A percentile compares a stretch with the other conserved stretches of the same genome.
Evolutionary conservation across 192 early-diverging fungal species (phyloP).

Genomic region (Coemansia sp.): DNA sequence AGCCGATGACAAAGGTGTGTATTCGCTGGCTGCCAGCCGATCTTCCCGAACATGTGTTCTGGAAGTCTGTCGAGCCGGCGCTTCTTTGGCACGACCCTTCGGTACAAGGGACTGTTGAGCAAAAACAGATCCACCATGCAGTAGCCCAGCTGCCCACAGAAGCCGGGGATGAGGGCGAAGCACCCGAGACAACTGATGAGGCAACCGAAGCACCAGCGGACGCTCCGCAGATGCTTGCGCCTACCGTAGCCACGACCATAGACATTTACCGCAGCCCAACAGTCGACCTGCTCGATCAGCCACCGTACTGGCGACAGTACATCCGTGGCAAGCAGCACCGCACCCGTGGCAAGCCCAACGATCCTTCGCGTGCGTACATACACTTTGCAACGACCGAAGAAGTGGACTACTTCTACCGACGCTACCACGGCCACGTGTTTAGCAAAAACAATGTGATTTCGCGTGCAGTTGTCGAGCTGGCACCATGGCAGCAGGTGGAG

Average conservation of each 20-base stretch:
- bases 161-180: background rate
- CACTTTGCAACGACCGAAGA: constrained; percentile 31
- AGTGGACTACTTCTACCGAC: constrained; percentile 32
- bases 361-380: constrained; percentile 39
- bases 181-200: background rate
- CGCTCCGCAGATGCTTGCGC: constrained; percentile 5
- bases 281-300: constrained; percentile 20
- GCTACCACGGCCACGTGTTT: constrained; percentile 43
- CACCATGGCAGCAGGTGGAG: constrained; percentile 26
- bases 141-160: background rate
- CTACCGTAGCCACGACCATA: constrained; percentile 2
- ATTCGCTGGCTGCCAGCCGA: constrained; percentile 45
- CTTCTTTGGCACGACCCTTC: constrained; percentile 38
- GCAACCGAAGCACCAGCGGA: background rate
- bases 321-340: constrained; percentile 36
- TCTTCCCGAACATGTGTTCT: constrained; percentile 48
- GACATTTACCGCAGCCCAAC: constrained; percentile 34
- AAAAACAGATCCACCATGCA: background rate
- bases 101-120: constrained; percentile 7
- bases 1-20: constrained; percentile 31
- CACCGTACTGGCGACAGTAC: constrained; percentile 44
- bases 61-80: constrained; percentile 36
- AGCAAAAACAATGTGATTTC: constrained; percentile 22
- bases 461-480: constrained; percentile 35
- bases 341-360: constrained; percentile 22